Base-by-base conservation (phyloP, 345 rosid species). In the Gossypium arboreum region DNA sequence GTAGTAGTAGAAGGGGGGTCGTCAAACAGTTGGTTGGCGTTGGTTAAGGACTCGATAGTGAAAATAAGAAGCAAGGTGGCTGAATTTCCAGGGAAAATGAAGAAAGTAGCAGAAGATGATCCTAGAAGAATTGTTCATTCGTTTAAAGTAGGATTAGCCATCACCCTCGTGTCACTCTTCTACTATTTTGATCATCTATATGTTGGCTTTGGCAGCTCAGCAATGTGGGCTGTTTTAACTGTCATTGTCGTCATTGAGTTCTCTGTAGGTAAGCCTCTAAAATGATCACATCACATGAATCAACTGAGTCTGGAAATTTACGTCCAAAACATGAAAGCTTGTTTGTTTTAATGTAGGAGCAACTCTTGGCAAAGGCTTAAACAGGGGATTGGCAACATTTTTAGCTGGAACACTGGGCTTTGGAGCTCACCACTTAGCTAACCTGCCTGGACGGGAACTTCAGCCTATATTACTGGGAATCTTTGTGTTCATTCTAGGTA, bases 151-250 rank as follows among this genome's bases (percentile, higher is more conserved):
- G 98, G 93, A 64, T 75, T 89, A 7, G 93, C 90, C 2, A 86
- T 94, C 41, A 79, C 91, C 34, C 72, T 88, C 17, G 97, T 92
- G 29, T 90, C 94, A 2, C 51, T 88, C 2, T 72, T 89, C 50
- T 90, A 88, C 84, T 94, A 88, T 68, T 86, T 45, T 73, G 80
- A 85, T 57, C 93, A 94, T 61, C 85, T 89, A 7, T 92, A 88
- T 52, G 81, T 85, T 64, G 86, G 69, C 67, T 89, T 92, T 44
- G 97, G 93, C 9, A 85, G 78, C 73, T 81, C 85, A 39, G 90
- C 97, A 47, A 87, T 90, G 84, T 90, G 98, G 97, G 97, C 97
- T 52, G 87, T 94, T 3, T 84, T 94, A 77, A 94, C 98, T 27
- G 94, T 92, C 25, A 90, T 94, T 12, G 92, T 92, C 60, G 92